A percentile compares a stretch with the other conserved stretches of the same genome.
These are phyloP conservation scores for Colletotrichum siamense DNA, from an alignment of 2,329 filamentous ascomycete species.

Conservation along the genomic window DNA sequence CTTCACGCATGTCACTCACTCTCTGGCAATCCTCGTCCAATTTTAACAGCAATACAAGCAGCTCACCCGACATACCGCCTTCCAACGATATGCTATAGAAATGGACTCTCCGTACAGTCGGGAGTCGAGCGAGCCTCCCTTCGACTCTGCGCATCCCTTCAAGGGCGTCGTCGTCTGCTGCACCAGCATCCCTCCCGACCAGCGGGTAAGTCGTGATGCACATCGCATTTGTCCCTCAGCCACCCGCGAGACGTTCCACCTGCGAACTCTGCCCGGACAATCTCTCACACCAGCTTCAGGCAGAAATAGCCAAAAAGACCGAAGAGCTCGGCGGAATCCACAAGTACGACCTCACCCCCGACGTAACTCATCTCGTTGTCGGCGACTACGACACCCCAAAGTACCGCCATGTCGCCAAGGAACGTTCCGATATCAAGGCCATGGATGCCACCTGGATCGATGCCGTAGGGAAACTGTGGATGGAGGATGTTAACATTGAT, in stretches of 20 bases:
- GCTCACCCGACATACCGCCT: neutral
- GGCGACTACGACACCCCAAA: conserved; percentile 90
- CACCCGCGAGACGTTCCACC: neutral
- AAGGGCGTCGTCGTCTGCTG: conserved; percentile 82
- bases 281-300: conserved; percentile 35
- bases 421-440: conserved; percentile 83
- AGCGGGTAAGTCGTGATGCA: conserved; percentile 63
- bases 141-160: conserved; percentile 69
- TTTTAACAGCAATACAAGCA: neutral
- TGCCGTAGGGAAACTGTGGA: conserved; percentile 80
- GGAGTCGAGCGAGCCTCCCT: conserved; percentile 29
- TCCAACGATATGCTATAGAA: conserved; percentile 8
- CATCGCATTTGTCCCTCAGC: neutral
- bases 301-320: conserved; percentile 67
- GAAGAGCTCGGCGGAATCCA: conserved; percentile 85
- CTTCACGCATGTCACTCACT: neutral
- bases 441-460: conserved; percentile 87
- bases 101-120: conserved; percentile 5
- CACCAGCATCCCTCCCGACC: conserved; percentile 81
- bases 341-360: conserved; percentile 91
- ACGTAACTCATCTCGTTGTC: conserved; percentile 93
- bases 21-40: neutral
- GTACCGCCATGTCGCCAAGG: conserved; percentile 92
- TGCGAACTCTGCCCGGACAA: neutral
- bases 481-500: conserved; percentile 77